A percentile compares a stretch with the other conserved stretches of the same genome.
Conservation (phyloP, 345 rosid species). For the Eucalyptus leucophloia region DNA sequence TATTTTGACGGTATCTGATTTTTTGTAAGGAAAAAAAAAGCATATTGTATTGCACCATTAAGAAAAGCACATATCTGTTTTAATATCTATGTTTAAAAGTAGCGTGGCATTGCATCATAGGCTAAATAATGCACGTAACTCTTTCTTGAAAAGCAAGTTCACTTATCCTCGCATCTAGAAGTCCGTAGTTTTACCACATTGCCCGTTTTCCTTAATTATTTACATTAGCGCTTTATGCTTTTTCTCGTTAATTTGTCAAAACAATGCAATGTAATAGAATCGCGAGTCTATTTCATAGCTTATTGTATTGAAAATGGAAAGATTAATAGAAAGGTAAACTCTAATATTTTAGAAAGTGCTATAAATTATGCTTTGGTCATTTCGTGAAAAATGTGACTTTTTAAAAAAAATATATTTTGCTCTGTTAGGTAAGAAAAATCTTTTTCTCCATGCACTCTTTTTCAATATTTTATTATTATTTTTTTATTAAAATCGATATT, state of each 20-base stretch:
- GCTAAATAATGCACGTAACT: background rate
- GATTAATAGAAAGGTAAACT: background rate
- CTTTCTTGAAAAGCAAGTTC: background rate
- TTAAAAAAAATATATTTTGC: no score
- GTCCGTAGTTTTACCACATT: background rate
- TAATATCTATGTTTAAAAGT: no score
- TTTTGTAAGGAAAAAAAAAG: no score
- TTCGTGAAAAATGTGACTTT: rapidly evolving
- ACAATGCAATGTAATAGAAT: background rate
- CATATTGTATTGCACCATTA: no score
- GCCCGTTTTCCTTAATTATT: background rate
- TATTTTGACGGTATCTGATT: no score
- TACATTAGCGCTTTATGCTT: background rate
- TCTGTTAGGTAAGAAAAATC: no score
- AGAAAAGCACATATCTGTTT: no score
- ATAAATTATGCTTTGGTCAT: no score
- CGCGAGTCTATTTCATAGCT: background rate
- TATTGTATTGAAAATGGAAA: background rate
- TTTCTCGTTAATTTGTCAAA: background rate
- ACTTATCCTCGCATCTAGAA: background rate
- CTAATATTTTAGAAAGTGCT: background rate
- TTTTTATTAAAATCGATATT: no score
- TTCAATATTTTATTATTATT: no score
- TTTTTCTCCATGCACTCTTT: no score
- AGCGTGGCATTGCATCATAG: background rate